Base-by-base conservation (phyloP, 768 basidiomycete genomes). In the Termitomyces sp. region DNA sequence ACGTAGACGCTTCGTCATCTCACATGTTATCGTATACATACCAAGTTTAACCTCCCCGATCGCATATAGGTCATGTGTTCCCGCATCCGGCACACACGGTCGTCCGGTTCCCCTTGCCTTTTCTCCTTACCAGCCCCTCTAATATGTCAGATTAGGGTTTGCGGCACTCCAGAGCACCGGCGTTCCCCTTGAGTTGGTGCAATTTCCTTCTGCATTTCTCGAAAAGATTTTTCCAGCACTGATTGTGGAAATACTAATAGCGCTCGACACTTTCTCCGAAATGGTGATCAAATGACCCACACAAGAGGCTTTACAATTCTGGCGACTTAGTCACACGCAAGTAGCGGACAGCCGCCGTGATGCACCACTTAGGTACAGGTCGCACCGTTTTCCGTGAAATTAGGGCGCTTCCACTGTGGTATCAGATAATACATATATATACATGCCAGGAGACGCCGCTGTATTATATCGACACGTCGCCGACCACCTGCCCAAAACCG, bases 1-100 rank as follows among this genome's bases (percentile, higher is more conserved):
- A 22, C 7, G n/a, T 18, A 38, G 18, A 48, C 28, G 36, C 20
- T 35, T 22, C n/a, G n/a, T 7, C 51, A 53, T 22, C 44, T 42
- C 53, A 48, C 57, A 61, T 61, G 55, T 60, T 66, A 61, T 66
- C 59, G 60, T 59, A 24, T 48, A 48, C 54, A 24, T 48, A 48
- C 54, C 42, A 55, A 59, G 57, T 56, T 62, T 62, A 60, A 40
- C 57, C 48, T 48, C 55, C 36, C 16, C 40, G 51, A 58, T 61
- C 56, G 59, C 61, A 57, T 28, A 55, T 24, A 15, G 38, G 57
- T 65, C 64, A 65, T 62, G 64, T 62, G 64, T 61, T 20, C 50
- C 42, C 53, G 15, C 24, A 60, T 32, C 39, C 45, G 59, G 54
- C 49, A 18, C 55, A 52, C 55, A 56, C 50, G 32, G 55, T 57